phyloP scores from a whole-genome alignment of 768 basidiomycete species.

The Grammothele lineata region DNA sequence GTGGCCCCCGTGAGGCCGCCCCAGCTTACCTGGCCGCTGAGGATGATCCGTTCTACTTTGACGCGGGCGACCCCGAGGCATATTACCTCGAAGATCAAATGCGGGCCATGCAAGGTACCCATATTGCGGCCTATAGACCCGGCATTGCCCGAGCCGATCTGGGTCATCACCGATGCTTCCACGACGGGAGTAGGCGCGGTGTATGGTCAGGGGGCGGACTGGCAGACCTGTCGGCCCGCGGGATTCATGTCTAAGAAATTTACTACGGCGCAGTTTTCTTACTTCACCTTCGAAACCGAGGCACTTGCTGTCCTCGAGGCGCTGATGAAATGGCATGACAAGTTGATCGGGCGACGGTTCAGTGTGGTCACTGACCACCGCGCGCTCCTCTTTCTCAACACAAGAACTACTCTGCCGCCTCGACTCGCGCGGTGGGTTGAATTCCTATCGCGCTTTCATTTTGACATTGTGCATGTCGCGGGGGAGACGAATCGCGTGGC shows the following conservation, averaged over 20 bases:
- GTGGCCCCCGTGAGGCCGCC: no score
- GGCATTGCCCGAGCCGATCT: conserved; percentile 10
- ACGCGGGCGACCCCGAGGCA: no score
- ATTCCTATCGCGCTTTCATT: conserved; percentile 26
- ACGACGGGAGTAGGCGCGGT: conserved; percentile 15
- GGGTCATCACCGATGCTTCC: conserved; percentile 21
- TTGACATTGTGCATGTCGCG: conserved; percentile 23
- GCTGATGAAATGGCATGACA: conserved; percentile 30
- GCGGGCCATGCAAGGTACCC: conserved; percentile 5
- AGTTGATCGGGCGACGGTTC: conserved; percentile 21
- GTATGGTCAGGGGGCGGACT: conserved; percentile 25
- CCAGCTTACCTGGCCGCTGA: no score
- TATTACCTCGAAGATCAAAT: conserved; percentile 18
- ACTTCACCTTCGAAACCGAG: conserved; percentile 21
- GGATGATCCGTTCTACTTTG: no score
- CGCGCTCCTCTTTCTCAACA: conserved; percentile 25
- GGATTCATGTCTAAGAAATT: conserved; percentile 30
- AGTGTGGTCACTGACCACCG: conserved; percentile 1
- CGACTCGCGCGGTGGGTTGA: conserved; percentile 29
- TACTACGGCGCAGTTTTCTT: conserved; percentile 21
- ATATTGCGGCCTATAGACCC: conserved; percentile 19
- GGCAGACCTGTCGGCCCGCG: conserved; percentile 22
- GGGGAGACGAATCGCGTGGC: conserved; percentile 27
- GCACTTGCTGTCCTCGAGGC: conserved; percentile 12
- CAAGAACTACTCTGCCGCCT: conserved; percentile 6